These are phyloP conservation scores for Raddia distichophylla DNA, from an alignment of 176 grass and related monocot genomes.

Conservation along the genomic window DNA sequence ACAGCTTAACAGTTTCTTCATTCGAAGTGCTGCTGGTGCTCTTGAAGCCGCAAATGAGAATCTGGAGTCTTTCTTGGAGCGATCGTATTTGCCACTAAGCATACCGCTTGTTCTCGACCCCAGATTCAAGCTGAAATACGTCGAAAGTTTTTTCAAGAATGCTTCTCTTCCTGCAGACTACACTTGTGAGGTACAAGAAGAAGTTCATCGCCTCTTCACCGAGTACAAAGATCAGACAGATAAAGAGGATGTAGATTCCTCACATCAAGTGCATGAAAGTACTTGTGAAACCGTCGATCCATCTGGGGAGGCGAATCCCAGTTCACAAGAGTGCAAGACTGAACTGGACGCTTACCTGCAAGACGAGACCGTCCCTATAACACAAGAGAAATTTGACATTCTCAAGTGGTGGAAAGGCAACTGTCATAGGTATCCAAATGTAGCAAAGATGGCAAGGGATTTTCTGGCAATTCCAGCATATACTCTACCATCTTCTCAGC, in stretches of 20 bases:
- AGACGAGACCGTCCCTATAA: not conserved
- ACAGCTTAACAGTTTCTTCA: too few relatives aligned
- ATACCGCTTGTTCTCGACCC: not conserved
- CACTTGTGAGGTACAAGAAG: not conserved
- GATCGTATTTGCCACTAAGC: not conserved
- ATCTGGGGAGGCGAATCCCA: not conserved
- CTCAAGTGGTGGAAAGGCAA: constrained; percentile 1
- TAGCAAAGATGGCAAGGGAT: not conserved
- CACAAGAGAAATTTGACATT: not conserved
- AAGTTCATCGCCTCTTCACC: not conserved
- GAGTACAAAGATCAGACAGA: not conserved
- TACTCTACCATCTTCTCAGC: not conserved
- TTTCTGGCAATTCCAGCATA: not conserved
- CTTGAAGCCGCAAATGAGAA: too few relatives aligned
- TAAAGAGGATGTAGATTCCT: not conserved
- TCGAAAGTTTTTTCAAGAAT: not conserved
- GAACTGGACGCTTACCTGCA: not conserved
- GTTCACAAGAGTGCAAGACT: not conserved
- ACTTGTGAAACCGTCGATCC: not conserved
- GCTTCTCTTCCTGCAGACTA: not conserved
- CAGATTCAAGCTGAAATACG: not conserved
- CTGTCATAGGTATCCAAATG: not conserved
- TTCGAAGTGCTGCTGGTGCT: too few relatives aligned
- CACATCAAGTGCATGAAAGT: not conserved
- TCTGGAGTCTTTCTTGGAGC: not conserved